phyloP scores from a whole-genome alignment of 2,329 filamentous ascomycete species.

The Pezicula neosporulosa region DNA sequence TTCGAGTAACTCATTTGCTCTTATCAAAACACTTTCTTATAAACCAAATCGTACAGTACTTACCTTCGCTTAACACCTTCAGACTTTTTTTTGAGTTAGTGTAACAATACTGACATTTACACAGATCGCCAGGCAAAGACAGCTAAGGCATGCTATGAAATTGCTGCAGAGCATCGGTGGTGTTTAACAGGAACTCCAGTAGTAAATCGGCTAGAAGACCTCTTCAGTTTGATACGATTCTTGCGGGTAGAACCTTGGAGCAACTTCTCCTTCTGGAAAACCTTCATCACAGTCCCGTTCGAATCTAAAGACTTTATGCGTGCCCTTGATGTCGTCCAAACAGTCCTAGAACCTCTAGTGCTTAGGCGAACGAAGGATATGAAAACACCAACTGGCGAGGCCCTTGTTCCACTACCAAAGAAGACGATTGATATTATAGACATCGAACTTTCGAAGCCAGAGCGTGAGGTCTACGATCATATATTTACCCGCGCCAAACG shows the following conservation, averaged over 20 bases:
- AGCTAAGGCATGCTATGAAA: constrained; percentile 89
- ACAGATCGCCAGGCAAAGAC: constrained; percentile 77
- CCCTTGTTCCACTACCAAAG: constrained; percentile 76
- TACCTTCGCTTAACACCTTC: neutral
- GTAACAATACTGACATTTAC: neutral
- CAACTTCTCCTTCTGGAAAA: constrained; percentile 99
- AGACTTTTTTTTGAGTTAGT: neutral
- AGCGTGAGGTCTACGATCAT: constrained; percentile 89
- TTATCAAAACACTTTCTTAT: no score
- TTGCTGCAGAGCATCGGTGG: constrained; percentile 85
- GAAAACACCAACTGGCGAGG: constrained; percentile 85
- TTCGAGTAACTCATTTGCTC: no score
- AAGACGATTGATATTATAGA: constrained; percentile 83
- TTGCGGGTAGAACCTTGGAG: constrained; percentile 95
- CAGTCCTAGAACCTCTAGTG: constrained; percentile 92
- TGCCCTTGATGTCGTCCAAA: constrained; percentile 94
- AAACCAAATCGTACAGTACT: no score
- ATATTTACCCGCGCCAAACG: constrained; percentile 81
- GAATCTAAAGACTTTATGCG: constrained; percentile 93
- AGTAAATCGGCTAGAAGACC: constrained; percentile 89
- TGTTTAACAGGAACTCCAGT: constrained; percentile 93
- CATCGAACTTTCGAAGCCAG: constrained; percentile 78
- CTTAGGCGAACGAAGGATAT: constrained; percentile 95
- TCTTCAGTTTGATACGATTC: constrained; percentile 91
- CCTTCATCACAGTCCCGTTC: constrained; percentile 96